Base-by-base conservation (phyloP, 192 early-diverging fungal species). In the Mortierella hygrophila region DNA sequence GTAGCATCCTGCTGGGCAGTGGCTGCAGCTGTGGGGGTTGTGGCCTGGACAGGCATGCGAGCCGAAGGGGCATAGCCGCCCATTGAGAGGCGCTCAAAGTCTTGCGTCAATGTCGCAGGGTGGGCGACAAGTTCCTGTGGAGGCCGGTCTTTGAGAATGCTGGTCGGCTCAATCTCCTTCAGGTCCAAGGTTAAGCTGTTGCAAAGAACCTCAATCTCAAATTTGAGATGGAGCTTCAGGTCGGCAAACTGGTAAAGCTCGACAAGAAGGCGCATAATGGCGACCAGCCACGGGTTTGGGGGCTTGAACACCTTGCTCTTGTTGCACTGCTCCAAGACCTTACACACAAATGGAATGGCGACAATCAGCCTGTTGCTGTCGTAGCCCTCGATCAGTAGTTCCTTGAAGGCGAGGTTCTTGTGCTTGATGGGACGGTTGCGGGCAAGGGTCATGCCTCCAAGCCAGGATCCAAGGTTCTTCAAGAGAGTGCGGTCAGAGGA, bases 281-380 rank as follows among this genome's bases (percentile, higher is more conserved):
- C 96, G 94, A 99, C 97, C 57, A 99, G 83, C 98, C 98, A 99
- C 21, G 98, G 98, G 89, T 98, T 99, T 41, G 98, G 98, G 16
- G 97, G 96, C 72, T 94, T 94, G 89, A 99, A 99, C 6, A 99
- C 94, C 71, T 93, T 96, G 78, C 94, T 97, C 57, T 92, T 91
- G 35, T 90, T 90, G 69, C 95, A 93, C 87, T 98, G 97, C 79
- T 98, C 97, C 69, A 99, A 89, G 0, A 99, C 96, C 88, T 99
- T 98, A 91, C 98, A 99, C 13, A 98, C 97, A 83, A 99, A 99
- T 46, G 98, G 98, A 76, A 99, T 98, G 7, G 96, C 98, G 21
- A 99, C 96, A 90, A 98, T 97, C 42, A 99, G 90, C 23, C 97
- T 89, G 69, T 95, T 93, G 49, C 90, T 92, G 77, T 95, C 94